Percentiles rank a stretch among this genome's conserved stretches.
These are phyloP conservation scores for Aspergillus felis DNA, from an alignment of 2,329 filamentous ascomycete species.

Conservation along the genomic window DNA sequence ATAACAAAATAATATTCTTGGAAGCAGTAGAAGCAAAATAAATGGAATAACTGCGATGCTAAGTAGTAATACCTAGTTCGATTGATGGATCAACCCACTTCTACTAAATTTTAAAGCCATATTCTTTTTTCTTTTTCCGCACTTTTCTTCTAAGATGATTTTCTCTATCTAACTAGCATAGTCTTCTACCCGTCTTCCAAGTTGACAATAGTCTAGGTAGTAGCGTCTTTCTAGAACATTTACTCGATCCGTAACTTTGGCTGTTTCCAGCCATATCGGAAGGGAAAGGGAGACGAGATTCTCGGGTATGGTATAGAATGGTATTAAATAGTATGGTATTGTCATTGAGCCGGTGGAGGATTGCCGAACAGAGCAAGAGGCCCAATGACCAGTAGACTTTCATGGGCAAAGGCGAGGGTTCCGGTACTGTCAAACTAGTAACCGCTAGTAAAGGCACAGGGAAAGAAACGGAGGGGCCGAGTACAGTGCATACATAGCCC, in stretches of 20 bases:
- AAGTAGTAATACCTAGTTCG: background rate
- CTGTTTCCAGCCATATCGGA: background rate
- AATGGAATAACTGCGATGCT: background rate
- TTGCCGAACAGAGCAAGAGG: slow-evolving; percentile 7
- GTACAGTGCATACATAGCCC: too few species aligned
- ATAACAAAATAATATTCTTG: background rate
- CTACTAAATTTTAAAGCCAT: background rate
- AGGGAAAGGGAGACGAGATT: background rate
- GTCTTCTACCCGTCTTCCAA: background rate
- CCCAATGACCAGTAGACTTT: slow-evolving; percentile 9
- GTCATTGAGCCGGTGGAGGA: background rate
- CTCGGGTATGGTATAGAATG: background rate
- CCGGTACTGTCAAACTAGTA: background rate
- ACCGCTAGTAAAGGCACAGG: background rate
- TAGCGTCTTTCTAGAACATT: background rate
- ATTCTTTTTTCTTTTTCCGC: background rate
- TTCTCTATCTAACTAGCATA: background rate
- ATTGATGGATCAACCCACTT: background rate
- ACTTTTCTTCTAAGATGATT: background rate
- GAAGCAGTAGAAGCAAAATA: background rate
- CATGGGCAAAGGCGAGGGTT: background rate
- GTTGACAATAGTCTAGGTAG: background rate
- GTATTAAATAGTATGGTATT: background rate
- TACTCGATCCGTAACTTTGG: background rate
- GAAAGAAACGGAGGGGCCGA: background rate